phyloP scores from a whole-genome alignment of 768 basidiomycete species.

The Termitomyces sp. region DNA sequence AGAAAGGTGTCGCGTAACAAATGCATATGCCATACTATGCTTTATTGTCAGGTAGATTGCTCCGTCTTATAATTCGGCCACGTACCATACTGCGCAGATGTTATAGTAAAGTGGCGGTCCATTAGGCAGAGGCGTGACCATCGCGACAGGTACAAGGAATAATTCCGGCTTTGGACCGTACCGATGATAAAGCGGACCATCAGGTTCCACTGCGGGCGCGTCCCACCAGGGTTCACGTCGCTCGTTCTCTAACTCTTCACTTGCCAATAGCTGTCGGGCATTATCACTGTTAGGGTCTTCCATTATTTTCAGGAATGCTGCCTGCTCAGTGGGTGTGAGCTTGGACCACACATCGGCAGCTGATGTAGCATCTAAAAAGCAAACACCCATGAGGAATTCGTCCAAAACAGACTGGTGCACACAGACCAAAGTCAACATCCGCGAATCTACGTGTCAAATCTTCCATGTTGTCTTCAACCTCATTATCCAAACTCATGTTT shows the following conservation, averaged over 20 bases:
- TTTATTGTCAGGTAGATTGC: conserved; percentile 2
- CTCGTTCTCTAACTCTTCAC: conserved; percentile 47
- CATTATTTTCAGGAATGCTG: conserved; percentile 54
- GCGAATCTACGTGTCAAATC: conserved; percentile 49
- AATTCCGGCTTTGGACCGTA: conserved; percentile 37
- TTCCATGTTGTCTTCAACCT: conserved; percentile 28
- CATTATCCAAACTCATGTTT: conserved; percentile 31
- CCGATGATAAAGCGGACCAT: conserved; percentile 7
- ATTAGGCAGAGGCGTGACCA: conserved; percentile 33
- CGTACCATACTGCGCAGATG: conserved; percentile 62
- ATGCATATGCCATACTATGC: conserved; percentile 63
- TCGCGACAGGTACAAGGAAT: conserved; percentile 40
- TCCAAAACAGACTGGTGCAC: not conserved
- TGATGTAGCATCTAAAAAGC: conserved; percentile 50
- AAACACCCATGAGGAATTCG: not conserved
- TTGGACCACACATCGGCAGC: conserved; percentile 56
- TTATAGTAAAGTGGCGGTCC: conserved; percentile 60
- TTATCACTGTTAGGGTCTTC: conserved; percentile 58
- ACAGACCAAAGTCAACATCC: conserved; percentile 58
- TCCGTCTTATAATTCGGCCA: conserved; percentile 6
- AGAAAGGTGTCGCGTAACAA: conserved; percentile 56
- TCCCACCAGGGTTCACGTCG: conserved; percentile 75
- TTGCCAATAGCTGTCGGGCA: conserved; percentile 54
- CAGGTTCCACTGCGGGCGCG: conserved; percentile 14
- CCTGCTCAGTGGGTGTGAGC: conserved; percentile 55